Conservation (phyloP, 1,139 yeast species). For the Groenewaldozyma sp. region DNA sequence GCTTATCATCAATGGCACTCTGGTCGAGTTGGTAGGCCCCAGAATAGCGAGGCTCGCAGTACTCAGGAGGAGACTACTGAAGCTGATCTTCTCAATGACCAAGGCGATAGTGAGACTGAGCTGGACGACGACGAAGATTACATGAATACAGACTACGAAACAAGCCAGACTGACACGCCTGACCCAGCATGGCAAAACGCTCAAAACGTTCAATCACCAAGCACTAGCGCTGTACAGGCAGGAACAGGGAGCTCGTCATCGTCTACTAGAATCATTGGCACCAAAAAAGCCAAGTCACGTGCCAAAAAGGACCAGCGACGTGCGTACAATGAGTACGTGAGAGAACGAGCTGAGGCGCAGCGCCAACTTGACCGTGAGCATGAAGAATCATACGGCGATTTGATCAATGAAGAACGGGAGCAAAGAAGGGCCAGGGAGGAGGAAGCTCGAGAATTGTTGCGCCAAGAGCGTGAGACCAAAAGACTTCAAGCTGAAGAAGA, state of each 20-base stretch:
- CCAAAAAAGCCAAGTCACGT: slow-evolving; percentile 27
- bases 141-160: too few species aligned
- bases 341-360: slow-evolving; percentile 24
- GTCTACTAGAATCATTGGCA: slow-evolving; percentile 15
- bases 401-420: slow-evolving; percentile 21
- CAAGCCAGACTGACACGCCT: too few species aligned
- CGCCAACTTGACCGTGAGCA: slow-evolving; percentile 17
- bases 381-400: slow-evolving; percentile 24
- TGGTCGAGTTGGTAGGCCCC: too few species aligned
- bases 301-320: slow-evolving; percentile 26
- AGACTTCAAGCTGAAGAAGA: slow-evolving; percentile 16
- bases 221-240: neutral
- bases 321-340: slow-evolving; percentile 26
- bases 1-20: too few species aligned
- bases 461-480: slow-evolving; percentile 14
- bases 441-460: slow-evolving; percentile 16
- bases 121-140: too few species aligned
- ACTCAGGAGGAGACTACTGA: too few species aligned
- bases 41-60: too few species aligned
- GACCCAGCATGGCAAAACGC: too few species aligned
- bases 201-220: too few species aligned
- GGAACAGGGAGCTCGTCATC: neutral
- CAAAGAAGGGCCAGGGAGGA: slow-evolving; percentile 18
- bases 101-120: too few species aligned
- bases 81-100: too few species aligned